These are phyloP conservation scores for Neohortaea acidophila DNA, from an alignment of 495 filamentous ascomycete species.

Conservation along the genomic window DNA sequence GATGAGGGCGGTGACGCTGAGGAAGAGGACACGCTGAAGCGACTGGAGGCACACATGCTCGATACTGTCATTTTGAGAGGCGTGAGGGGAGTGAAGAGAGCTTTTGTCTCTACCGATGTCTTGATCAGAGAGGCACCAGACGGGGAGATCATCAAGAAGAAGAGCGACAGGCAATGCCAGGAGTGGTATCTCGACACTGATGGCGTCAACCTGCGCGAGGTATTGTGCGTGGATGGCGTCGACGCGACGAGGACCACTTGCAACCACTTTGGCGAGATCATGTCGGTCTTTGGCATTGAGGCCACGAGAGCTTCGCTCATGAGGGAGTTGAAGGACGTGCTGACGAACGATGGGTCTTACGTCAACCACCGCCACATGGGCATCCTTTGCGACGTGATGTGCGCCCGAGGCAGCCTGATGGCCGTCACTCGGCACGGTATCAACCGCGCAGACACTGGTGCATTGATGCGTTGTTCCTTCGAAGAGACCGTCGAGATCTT, in stretches of 20 bases:
- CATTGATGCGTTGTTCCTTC: slow-evolving; percentile 98
- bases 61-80: slow-evolving; percentile 82
- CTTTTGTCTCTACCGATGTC: slow-evolving; percentile 75
- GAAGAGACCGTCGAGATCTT: slow-evolving; percentile 99
- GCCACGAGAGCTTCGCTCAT: slow-evolving; percentile 74
- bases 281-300: slow-evolving; percentile 91
- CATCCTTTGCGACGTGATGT: slow-evolving; percentile 97
- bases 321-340: slow-evolving; percentile 71
- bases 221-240: slow-evolving; percentile 74
- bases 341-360: slow-evolving; percentile 96
- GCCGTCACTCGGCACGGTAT: slow-evolving; percentile 97
- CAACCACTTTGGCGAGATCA: slow-evolving; percentile 87
- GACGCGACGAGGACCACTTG: slow-evolving; percentile 80
- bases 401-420: slow-evolving; percentile 78
- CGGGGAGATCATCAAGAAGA: slow-evolving; percentile 52
- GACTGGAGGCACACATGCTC: slow-evolving; percentile 75
- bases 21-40: slow-evolving; percentile 75
- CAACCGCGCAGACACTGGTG: slow-evolving; percentile 93
- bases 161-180: slow-evolving; percentile 54
- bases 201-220: slow-evolving; percentile 68
- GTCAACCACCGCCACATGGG: slow-evolving; percentile 97
- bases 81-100: slow-evolving; percentile 71
- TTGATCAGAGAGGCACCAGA: slow-evolving; percentile 46
- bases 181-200: slow-evolving; percentile 94
- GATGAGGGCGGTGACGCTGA: slow-evolving; percentile 60